A percentile compares a stretch with the other conserved stretches of the same genome.
Evolutionary conservation across 805 yeast genomes (phyloP).

Genomic region (Hanseniaspora guilliermondii): DNA sequence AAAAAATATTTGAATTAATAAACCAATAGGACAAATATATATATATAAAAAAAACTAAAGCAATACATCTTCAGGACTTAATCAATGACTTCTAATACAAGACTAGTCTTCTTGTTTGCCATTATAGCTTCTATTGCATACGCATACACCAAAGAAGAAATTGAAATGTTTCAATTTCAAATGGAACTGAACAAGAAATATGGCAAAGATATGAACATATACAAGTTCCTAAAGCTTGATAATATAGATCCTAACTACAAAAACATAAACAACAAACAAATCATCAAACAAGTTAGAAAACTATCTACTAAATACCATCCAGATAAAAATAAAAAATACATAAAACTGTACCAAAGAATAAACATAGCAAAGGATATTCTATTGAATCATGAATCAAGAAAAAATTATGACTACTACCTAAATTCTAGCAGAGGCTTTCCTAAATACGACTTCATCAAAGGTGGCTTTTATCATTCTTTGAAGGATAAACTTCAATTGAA

Average conservation of each 20-base stretch:
- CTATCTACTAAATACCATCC: conserved; percentile 71
- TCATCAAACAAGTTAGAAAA: conserved; percentile 56
- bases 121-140: not conserved
- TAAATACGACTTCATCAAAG: conserved; percentile 54
- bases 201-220: conserved; percentile 51
- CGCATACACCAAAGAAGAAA: conserved; percentile 54
- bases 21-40: too few relatives aligned
- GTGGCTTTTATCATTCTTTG: conserved; percentile 36
- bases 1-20: too few relatives aligned
- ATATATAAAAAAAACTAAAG: too few relatives aligned
- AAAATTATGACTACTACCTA: conserved; percentile 74
- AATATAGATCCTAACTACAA: conserved; percentile 15
- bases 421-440: conserved; percentile 64
- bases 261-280: conserved; percentile 39
- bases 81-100: not conserved
- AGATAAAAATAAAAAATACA: conserved; percentile 49
- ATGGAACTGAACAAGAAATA: conserved; percentile 51
- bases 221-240: conserved; percentile 49
- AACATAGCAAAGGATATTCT: conserved; percentile 66
- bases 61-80: too few relatives aligned
- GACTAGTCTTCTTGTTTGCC: not conserved
- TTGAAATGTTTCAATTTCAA: conserved; percentile 66
- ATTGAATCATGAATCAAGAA: conserved; percentile 44
- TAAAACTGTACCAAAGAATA: conserved; percentile 54
- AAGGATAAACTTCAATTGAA: conserved; percentile 44